Conservation (phyloP, 78 protist species). For the Dictyostelium citrinum region DNA sequence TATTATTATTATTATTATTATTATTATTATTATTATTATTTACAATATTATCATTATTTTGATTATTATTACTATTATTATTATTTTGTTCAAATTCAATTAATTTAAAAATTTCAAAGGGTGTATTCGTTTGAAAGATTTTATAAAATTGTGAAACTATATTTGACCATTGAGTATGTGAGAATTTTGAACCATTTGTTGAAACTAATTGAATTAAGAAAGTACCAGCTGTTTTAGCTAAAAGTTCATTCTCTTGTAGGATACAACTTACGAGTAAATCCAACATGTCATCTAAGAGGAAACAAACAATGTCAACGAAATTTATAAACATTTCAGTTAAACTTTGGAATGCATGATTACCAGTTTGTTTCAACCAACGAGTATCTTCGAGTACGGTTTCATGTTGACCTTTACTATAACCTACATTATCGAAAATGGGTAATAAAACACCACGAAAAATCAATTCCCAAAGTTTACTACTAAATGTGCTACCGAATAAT, state of each 20-base stretch:
- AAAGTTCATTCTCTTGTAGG: constrained; percentile 67
- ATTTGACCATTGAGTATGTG: constrained; percentile 60
- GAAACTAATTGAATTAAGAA: constrained; percentile 77
- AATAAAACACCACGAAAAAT: constrained; percentile 92
- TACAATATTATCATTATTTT: neutral
- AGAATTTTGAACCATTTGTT: constrained; percentile 66
- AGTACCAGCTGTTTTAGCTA: constrained; percentile 77
- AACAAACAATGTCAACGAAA: constrained; percentile 72
- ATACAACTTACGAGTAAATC: constrained; percentile 74
- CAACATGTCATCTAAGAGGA: constrained; percentile 81
- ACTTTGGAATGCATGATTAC: constrained; percentile 78
- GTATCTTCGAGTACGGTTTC: constrained; percentile 73
- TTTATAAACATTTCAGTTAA: constrained; percentile 77
- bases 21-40: neutral
- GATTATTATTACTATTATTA: neutral
- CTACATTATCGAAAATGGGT: constrained; percentile 93
- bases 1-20: neutral
- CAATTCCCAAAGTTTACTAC: constrained; percentile 86
- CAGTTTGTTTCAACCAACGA: constrained; percentile 76
- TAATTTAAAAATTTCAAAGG: constrained; percentile 49
- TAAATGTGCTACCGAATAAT: constrained; percentile 78
- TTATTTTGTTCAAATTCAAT: neutral
- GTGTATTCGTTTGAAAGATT: constrained; percentile 64
- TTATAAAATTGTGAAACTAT: constrained; percentile 54
- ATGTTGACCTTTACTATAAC: constrained; percentile 65